These are phyloP conservation scores for Tremellales sp. DNA, from an alignment of 1,284 basidiomycete genomes.

Conservation along the genomic window DNA sequence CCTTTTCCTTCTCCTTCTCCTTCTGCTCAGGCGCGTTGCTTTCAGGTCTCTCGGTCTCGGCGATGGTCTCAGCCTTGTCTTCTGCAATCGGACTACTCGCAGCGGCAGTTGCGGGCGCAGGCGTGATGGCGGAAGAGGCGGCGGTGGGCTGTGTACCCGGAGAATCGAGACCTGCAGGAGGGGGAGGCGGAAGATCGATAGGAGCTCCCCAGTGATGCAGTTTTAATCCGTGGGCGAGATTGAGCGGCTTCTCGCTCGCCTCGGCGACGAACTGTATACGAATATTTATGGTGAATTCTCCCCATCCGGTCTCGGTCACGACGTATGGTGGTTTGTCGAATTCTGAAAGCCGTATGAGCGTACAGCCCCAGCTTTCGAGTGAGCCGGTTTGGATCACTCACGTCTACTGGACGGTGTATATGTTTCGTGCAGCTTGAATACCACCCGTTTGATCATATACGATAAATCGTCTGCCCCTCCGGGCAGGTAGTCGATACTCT, in stretches of 20 bases:
- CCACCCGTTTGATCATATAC: conserved; percentile 89
- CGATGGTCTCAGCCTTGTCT: conserved; percentile 1
- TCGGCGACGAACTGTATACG: conserved; percentile 89
- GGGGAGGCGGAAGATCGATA: conserved; percentile 34
- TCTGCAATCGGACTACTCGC: conserved; percentile 14
- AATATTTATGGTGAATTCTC: conserved; percentile 96
- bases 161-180: no score
- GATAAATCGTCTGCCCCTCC: conserved; percentile 83
- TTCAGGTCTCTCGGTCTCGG: conserved; percentile 5
- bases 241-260: conserved; percentile 84
- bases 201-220: conserved; percentile 82
- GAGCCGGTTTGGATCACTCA: conserved; percentile 49
- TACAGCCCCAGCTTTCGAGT: not conserved
- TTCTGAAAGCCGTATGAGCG: conserved; percentile 52
- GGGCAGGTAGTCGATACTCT: conserved; percentile 43
- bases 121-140: not conserved
- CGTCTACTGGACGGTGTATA: conserved; percentile 87
- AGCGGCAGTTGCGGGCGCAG: conserved; percentile 17
- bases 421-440: conserved; percentile 97
- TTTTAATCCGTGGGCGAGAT: conserved; percentile 87
- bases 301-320: conserved; percentile 97
- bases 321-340: conserved; percentile 91
- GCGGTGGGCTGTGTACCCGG: conserved; percentile 57
- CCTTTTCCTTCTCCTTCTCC: conserved; percentile 7
- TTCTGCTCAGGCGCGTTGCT: conserved; percentile 4